phyloP scores from a whole-genome alignment of 2,329 filamentous ascomycete genomes.

The Exophiala alcalophila region DNA sequence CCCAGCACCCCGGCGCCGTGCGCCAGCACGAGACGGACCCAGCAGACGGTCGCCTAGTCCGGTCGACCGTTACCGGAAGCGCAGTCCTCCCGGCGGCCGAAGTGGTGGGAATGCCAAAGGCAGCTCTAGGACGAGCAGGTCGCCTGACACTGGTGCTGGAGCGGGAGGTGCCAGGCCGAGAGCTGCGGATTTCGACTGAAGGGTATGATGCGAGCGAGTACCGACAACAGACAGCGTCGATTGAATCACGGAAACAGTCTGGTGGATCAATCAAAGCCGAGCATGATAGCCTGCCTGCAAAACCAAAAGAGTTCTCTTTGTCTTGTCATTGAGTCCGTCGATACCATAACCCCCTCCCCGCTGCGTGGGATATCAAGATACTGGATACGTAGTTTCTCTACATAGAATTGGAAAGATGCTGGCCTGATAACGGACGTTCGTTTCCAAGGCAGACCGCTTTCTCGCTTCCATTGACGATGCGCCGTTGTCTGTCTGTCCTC shows the following conservation, averaged over 20 bases:
- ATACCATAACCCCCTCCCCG: too few relatives aligned
- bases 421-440: too few relatives aligned
- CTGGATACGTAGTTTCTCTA: too few relatives aligned
- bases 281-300: background rate
- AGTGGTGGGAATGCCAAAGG: too few relatives aligned
- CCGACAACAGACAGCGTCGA: background rate
- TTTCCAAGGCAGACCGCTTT: too few relatives aligned
- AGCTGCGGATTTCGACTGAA: constrained; percentile 23
- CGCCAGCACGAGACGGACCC: constrained; percentile 3
- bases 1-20: constrained; percentile 7
- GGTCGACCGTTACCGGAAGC: constrained; percentile 1
- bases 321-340: too few relatives aligned
- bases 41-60: constrained; percentile 19
- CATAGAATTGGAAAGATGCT: too few relatives aligned
- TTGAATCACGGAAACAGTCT: background rate
- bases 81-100: background rate
- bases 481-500: too few relatives aligned
- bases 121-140: too few relatives aligned
- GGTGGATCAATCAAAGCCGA: background rate
- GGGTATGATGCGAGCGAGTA: background rate
- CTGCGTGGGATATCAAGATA: too few relatives aligned
- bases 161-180: constrained; percentile 10
- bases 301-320: background rate
- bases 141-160: constrained; percentile 4
- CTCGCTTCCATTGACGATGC: too few relatives aligned